Evolutionary conservation across 1,139 yeast species (phyloP), one percentile per base, ranked within the genome.

Genomic region (Kodamaea plutei): DNA sequence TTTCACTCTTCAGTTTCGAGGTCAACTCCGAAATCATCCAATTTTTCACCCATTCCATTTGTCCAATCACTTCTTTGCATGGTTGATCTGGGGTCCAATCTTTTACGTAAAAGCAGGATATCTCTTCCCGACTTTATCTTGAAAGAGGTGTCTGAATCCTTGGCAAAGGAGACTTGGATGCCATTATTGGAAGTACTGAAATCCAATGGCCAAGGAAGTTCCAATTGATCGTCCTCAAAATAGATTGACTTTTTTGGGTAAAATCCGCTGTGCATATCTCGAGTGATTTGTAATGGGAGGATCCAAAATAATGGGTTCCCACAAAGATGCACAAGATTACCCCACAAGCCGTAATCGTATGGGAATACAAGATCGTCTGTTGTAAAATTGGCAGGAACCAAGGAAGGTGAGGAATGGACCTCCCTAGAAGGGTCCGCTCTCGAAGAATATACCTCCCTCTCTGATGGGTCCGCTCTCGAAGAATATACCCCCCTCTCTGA

Each of bases 181-280:
- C 36, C 53, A 8, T 48, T 47, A 18, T 29, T 16, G 16, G 32
- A 12, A 56, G 69, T 38, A 0, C 79, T 77, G 3, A 87, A 88
- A 60, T 85, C 95, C 2, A 94, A 93, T 0, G 95, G 95, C 94
- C 95, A 87, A 2, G 88, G 93, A 37, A 80, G 58, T 4, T 73
- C 69, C 33, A 80, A 51, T 42, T 79, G 75, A 49, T 82, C 91
- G 30, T 71, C 75, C 18, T 72, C 74, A 28, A 37, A 61, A 53
- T 36, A 63, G 25, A 77, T 84, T 41, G 76, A 76, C 41, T 71
- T 76, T 8, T 56, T 58, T 41, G 76, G 85, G 2, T 52, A 42
- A 64, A 47, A 17, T 74, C 96, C 49, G 23, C 48, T 36, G 2
- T 43, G 42, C 7, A 20, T 16, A 4, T 11, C n/a, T 7, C 36